phyloP scores from a whole-genome alignment of 768 basidiomycete species.

The Mycena filopes region DNA sequence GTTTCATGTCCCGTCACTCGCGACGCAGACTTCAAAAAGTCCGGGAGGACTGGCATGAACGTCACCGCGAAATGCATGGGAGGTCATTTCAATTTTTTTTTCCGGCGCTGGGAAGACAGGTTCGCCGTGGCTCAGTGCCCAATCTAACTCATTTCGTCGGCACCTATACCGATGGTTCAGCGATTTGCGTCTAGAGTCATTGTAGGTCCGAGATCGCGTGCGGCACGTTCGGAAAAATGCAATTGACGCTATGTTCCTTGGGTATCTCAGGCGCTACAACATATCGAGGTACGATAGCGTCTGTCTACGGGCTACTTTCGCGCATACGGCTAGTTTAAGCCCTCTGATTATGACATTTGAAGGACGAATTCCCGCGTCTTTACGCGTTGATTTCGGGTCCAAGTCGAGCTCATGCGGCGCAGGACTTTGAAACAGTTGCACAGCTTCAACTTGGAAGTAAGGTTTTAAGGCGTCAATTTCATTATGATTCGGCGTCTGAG shows the following conservation, averaged over 20 bases:
- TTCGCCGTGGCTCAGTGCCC: not conserved
- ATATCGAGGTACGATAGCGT: too few species aligned
- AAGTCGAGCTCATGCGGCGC: not conserved
- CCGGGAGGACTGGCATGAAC: not conserved
- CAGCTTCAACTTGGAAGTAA: too few species aligned
- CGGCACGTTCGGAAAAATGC: not conserved
- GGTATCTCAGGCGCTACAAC: not conserved
- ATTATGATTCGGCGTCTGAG: conserved; percentile 5
- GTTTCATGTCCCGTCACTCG: not conserved
- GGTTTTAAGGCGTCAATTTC: not conserved
- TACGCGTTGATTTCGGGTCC: not conserved
- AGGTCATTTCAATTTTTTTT: not conserved
- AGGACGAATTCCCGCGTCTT: not conserved
- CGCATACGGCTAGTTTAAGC: too few species aligned
- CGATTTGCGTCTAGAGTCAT: not conserved
- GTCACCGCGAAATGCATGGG: not conserved
- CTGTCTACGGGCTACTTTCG: too few species aligned
- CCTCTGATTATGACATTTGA: not conserved
- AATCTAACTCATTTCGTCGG: not conserved
- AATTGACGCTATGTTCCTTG: not conserved
- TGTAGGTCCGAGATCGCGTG: too few species aligned
- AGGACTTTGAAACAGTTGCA: not conserved
- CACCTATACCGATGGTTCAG: not conserved
- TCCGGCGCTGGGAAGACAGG: not conserved
- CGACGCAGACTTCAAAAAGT: not conserved